Evolutionary conservation across 2,329 filamentous ascomycete species (phyloP), one percentile per base, ranked within the genome.

Genomic region (Pezicula radicicola): DNA sequence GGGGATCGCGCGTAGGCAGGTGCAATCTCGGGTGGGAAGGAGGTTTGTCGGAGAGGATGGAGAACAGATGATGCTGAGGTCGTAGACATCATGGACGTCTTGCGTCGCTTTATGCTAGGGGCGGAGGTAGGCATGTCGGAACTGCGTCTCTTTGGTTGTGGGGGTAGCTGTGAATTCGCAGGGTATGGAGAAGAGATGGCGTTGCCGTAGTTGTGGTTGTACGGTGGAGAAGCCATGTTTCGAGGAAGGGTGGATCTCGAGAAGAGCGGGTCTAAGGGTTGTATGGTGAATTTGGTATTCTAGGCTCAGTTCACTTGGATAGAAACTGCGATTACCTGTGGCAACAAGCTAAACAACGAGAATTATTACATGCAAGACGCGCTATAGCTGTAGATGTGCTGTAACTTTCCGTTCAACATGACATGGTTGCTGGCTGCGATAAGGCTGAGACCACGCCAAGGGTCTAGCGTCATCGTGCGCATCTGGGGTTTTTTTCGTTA

Each of bases 11-110:
- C 77, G 2, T 80, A 83, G 19, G 75, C 69, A 15, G 56, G 57
- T 19, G 69, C 70, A 49, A 81, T 74, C 53, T 84, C 85, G 25
- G 88, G 88, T 0, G 88, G 87, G 64, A 91, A 94, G 0, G 88
- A 91, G 4, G 90, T 92, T 64, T 91, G 88, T 37, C 89, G 87
- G 2, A 94, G 80, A 1, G 87, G 87, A 58, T 90, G 87, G 0
- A 80, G 9, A 33, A 13, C 75, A 1, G 81, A 80, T 15, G 65
- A 60, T 13, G 66, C 63, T 7, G 81, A 81, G 8, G 77, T 70
- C 25, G 77, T 72, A 3, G 84, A 84, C 57, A 84, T 74, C 55
- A 70, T 79, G 12, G 86, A 90, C 6, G 84, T 78, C 66, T 92
- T 92, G 64, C 88, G 85, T 44, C 86, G 84, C 66, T 90, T 90